Base-by-base conservation (phyloP, 176 grass and related monocot genomes). In the Neostapfia colusana region DNA sequence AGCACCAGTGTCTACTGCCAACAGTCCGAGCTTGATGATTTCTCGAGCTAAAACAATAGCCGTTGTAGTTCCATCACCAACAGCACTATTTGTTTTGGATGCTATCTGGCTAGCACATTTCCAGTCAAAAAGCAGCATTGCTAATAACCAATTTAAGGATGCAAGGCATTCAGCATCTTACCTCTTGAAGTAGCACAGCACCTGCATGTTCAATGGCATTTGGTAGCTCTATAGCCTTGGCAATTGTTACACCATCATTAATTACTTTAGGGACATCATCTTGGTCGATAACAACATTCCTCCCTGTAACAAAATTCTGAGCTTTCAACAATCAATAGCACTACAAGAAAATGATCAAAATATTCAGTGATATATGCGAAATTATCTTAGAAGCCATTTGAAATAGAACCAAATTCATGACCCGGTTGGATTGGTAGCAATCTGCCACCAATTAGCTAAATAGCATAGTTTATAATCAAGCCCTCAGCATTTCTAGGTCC, bases 21-120 rank as follows among this genome's bases (percentile, higher is more conserved):
- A 69, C 78, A 98, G 66, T 53, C 95, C 95, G 70, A 92, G 83
- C 74, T 89, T 98, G 74, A 98, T 90, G 13, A 98, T 92, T 88
- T 98, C 91, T n/a, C 91, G 84, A 18, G 95, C 95, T 65, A 98
- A 91, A 81, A 98, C 77, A 83, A 98, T 92, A 36, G 91, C 95
- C 12, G 91, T 98, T 35, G 95, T 98, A 48, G 95, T 98, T 71
- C 91, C 95, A 86, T 98, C 95, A 1, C 95, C 95, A 54, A 86
- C 84, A 73, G 89, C 54, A 51, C 78, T 86, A 84, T 98, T 93
- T 82, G 91, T 93, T 76, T 92, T 93, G 70, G 77, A 46, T 66
- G 95, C 95, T 37, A 98, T 90, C 95, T 97, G 65, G 36, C 75
- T 69, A 48, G 81, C 35, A 81, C 54, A 41, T 46, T 59, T 74